phyloP scores from a whole-genome alignment of 2,329 filamentous ascomycete species.

The Epichloe scottii region DNA sequence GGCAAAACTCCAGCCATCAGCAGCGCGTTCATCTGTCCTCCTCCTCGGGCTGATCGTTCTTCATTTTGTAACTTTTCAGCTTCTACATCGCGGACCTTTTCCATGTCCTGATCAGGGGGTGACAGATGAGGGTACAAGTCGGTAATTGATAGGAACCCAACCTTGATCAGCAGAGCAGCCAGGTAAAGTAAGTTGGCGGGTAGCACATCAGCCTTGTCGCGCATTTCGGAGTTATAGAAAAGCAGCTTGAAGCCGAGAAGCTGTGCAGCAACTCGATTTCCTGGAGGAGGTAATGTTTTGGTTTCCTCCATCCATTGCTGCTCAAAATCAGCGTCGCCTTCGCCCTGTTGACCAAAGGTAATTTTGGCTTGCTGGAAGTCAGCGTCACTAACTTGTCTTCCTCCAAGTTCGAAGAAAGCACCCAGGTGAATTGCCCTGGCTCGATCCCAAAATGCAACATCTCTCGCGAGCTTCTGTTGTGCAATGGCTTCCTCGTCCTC shows the following conservation, averaged over 20 bases:
- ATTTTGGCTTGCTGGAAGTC: constrained; percentile 36
- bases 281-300: constrained; percentile 67
- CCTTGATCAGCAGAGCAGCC: constrained; percentile 85
- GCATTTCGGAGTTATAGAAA: constrained; percentile 76
- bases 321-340: constrained; percentile 42
- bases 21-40: constrained; percentile 67
- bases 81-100: constrained; percentile 54
- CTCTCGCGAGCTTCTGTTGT: constrained; percentile 49
- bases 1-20: constrained; percentile 75
- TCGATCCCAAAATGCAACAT: constrained; percentile 67
- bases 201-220: constrained; percentile 62
- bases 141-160: constrained; percentile 85
- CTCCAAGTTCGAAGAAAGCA: constrained; percentile 83
- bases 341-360: constrained; percentile 22
- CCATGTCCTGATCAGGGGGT: constrained; percentile 76
- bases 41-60: constrained; percentile 59
- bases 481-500: constrained; percentile 52
- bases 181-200: constrained; percentile 90
- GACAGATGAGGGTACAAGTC: constrained; percentile 90
- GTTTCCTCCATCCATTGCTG: constrained; percentile 70
- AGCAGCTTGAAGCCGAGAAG: constrained; percentile 93
- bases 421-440: constrained; percentile 65
- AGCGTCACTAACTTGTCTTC: constrained; percentile 49
- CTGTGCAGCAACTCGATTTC: constrained; percentile 86
- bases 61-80: constrained; percentile 67